Evolutionary conservation across 2,329 filamentous ascomycete genomes (phyloP).

Genomic region (Aureobasidium subglaciale): DNA sequence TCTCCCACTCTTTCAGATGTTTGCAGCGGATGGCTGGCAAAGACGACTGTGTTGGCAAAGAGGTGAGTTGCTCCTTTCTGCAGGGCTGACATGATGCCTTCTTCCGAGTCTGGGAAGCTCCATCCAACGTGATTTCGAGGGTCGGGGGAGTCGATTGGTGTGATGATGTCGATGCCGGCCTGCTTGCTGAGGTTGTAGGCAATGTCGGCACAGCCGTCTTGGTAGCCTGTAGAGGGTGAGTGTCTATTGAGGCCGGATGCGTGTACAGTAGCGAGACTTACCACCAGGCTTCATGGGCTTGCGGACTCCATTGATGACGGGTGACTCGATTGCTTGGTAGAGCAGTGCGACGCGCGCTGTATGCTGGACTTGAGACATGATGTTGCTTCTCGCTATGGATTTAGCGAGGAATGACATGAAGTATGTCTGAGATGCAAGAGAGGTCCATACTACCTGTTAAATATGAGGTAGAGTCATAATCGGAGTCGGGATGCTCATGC

Average conservation of each 20-base stretch:
- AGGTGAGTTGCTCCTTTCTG: constrained; percentile 35
- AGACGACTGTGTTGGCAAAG: constrained; percentile 48
- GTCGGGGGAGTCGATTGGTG: constrained; percentile 25
- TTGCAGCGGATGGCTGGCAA: constrained; percentile 43
- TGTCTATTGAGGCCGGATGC: background rate
- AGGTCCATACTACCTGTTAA: background rate
- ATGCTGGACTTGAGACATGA: background rate
- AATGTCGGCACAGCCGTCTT: constrained; percentile 44
- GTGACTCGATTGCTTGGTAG: constrained; percentile 42
- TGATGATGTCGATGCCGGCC: constrained; percentile 29
- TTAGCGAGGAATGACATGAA: background rate
- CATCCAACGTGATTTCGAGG: constrained; percentile 27
- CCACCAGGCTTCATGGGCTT: constrained; percentile 46
- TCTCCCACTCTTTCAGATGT: constrained; percentile 29
- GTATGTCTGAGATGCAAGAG: background rate
- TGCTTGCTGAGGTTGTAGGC: constrained; percentile 33
- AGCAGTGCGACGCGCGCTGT: constrained; percentile 36
- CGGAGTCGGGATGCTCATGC: background rate
- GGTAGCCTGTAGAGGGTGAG: constrained; percentile 33
- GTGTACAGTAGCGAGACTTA: constrained; percentile 14
- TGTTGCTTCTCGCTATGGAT: background rate
- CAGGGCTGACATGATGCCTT: constrained; percentile 36
- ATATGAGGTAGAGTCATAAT: background rate
- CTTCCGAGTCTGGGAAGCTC: constrained; percentile 40
- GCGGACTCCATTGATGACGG: constrained; percentile 39